A percentile compares a stretch with the other conserved stretches of the same genome.
Conservation (phyloP, 2,329 filamentous ascomycete species). For the Alternaria sp. region DNA sequence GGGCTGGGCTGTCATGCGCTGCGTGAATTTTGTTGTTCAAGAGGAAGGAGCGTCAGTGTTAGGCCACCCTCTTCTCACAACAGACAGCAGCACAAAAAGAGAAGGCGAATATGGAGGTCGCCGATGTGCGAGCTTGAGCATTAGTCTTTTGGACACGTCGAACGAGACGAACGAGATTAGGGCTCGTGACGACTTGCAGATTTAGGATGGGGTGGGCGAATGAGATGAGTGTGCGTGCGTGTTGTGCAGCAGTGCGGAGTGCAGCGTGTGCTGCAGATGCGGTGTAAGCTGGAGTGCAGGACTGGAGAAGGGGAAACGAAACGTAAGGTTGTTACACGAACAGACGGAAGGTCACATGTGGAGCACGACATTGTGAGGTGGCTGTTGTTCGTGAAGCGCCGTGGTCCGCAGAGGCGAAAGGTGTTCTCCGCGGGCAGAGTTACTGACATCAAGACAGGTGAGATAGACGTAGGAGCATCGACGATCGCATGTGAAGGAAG, state of each 20-base stretch:
- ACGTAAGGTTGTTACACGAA: neutral
- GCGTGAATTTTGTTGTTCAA: neutral
- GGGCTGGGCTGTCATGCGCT: conserved; percentile 1
- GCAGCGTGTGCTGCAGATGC: conserved; percentile 16
- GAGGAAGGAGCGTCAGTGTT: neutral
- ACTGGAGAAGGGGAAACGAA: neutral
- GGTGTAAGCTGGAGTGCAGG: conserved; percentile 17
- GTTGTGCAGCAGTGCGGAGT: conserved; percentile 16
- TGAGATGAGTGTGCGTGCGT: conserved; percentile 13
- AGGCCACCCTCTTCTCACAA: neutral
- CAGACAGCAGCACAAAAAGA: neutral
- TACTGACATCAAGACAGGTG: neutral
- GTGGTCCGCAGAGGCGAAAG: neutral
- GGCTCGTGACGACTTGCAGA: conserved; percentile 12
- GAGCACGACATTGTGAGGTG: neutral
- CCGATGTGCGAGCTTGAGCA: conserved; percentile 14
- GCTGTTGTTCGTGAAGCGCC: neutral
- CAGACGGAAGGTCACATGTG: neutral
- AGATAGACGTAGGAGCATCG: neutral
- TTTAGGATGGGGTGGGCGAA: neutral
- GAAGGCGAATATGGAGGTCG: conserved; percentile 5
- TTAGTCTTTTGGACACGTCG: neutral
- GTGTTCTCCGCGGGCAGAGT: neutral
- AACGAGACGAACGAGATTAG: neutral
- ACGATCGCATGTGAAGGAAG: neutral